These are phyloP conservation scores for Citrus maxima DNA, from an alignment of 345 rosid species.

Conservation along the genomic window DNA sequence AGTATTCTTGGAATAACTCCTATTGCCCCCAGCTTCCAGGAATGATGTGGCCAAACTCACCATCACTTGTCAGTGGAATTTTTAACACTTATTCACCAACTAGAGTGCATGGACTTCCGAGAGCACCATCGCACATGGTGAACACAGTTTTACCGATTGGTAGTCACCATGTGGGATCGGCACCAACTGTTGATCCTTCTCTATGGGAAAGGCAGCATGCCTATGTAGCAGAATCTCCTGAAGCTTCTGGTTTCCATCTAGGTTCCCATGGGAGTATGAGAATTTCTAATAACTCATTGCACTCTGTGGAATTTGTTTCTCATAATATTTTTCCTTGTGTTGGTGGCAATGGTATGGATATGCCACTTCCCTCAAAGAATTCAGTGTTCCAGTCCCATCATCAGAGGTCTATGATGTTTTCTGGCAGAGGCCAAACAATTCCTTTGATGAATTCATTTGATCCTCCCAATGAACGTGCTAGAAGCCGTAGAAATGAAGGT, in stretches of 20 bases:
- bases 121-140: conserved; percentile 36
- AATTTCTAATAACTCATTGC: conserved; percentile 35
- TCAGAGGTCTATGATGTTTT: conserved; percentile 37
- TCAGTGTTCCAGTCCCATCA: conserved; percentile 46
- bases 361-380: conserved; percentile 31
- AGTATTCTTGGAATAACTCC: conserved; percentile 41
- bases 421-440: conserved; percentile 39
- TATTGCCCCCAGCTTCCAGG: conserved; percentile 39
- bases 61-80: conserved; percentile 44
- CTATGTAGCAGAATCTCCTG: conserved; percentile 48
- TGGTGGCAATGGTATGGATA: conserved; percentile 37
- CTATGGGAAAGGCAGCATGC: conserved; percentile 52
- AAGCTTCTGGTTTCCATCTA: conserved; percentile 43
- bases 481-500: conserved; percentile 58
- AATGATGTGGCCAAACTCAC: conserved; percentile 59
- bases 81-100: conserved; percentile 29
- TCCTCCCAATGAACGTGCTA: conserved; percentile 43
- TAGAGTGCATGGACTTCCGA: conserved; percentile 41
- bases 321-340: conserved; percentile 31
- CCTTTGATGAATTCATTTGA: conserved; percentile 35
- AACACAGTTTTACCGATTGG: conserved; percentile 32
- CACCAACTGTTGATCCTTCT: conserved; percentile 43
- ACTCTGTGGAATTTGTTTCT: conserved; percentile 38
- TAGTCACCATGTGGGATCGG: conserved; percentile 54
- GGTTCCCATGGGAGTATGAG: conserved; percentile 55